These are phyloP conservation scores for Hondaea fermentalgiana DNA, from an alignment of 108 stramenopile species.

Conservation along the genomic window DNA sequence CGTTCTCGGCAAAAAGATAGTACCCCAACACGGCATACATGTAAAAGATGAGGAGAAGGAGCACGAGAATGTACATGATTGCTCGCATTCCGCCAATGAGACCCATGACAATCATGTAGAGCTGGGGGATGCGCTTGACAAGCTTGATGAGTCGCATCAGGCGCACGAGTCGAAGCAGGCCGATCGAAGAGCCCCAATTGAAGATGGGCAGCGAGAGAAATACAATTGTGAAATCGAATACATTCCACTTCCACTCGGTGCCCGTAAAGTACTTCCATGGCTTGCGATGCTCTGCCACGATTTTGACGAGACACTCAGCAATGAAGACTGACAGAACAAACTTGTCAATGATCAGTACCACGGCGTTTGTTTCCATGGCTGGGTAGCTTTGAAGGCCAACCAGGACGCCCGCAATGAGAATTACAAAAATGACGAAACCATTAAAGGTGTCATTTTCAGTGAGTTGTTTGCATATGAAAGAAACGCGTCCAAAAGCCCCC, in stretches of 20 bases:
- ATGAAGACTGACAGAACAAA: constrained; percentile 14
- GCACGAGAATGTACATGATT: constrained; percentile 31
- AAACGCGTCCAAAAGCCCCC: background rate
- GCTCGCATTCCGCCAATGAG: constrained; percentile 26
- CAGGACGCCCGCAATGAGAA: constrained; percentile 37
- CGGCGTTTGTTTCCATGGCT: background rate
- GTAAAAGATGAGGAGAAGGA: constrained; percentile 39
- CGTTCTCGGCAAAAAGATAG: constrained; percentile 16
- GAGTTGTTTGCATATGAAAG: background rate
- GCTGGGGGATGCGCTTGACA: constrained; percentile 29
- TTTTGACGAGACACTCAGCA: constrained; percentile 29
- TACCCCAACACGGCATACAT: constrained; percentile 3
- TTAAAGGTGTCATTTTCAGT: background rate
- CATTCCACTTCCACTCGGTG: constrained; percentile 38
- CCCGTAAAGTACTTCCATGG: constrained; percentile 33
- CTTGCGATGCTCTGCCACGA: constrained; percentile 25
- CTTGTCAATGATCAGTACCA: background rate
- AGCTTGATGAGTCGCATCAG: constrained; percentile 26
- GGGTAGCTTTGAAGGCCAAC: constrained; percentile 41
- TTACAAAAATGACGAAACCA: constrained; percentile 18
- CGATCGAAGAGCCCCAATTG: background rate
- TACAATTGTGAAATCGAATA: constrained; percentile 34
- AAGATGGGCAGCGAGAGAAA: constrained; percentile 18
- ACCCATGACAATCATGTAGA: constrained; percentile 36
- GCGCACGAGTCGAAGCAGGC: background rate